Conservation (phyloP, 2,329 filamentous ascomycete genomes). For the Aureobasidium lini region DNA sequence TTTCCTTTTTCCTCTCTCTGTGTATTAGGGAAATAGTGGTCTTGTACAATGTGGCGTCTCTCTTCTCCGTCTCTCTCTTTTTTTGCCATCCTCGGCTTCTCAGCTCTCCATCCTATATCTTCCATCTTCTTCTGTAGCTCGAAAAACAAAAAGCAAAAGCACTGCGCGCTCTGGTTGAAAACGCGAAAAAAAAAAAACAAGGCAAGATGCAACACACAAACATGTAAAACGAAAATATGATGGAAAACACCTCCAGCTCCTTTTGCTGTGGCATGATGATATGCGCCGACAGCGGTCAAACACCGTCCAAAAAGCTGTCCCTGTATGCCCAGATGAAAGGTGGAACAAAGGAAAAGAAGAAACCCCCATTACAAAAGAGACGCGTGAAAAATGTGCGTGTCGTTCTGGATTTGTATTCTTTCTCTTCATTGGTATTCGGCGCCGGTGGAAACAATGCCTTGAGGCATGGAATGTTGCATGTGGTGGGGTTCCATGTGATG, state of each 20-base stretch:
- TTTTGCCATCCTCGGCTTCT: background rate
- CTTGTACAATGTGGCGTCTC: background rate
- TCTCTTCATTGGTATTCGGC: conserved; percentile 12
- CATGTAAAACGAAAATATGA: background rate
- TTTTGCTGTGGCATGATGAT: background rate
- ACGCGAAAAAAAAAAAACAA: background rate
- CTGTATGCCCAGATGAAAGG: conserved; percentile 5
- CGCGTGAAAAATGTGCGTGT: conserved; percentile 9
- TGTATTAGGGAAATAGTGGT: background rate
- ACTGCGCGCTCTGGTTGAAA: background rate
- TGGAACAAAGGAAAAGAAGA: background rate
- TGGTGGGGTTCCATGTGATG: background rate
- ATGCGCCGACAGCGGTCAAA: background rate
- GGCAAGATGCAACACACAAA: background rate
- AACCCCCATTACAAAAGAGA: conserved; percentile 6
- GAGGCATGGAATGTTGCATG: conserved; percentile 1
- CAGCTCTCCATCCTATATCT: background rate
- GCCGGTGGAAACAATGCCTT: conserved; percentile 1
- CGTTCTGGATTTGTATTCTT: background rate
- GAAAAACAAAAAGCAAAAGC: background rate
- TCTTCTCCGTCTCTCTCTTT: background rate
- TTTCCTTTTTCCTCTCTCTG: background rate
- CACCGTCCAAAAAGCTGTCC: background rate
- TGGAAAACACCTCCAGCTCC: background rate
- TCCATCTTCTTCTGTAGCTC: background rate